Evolutionary conservation across 2,329 filamentous ascomycete species (phyloP), one percentile per base, ranked within the genome.

Genomic region (Iodosphaeria phyllophila): DNA sequence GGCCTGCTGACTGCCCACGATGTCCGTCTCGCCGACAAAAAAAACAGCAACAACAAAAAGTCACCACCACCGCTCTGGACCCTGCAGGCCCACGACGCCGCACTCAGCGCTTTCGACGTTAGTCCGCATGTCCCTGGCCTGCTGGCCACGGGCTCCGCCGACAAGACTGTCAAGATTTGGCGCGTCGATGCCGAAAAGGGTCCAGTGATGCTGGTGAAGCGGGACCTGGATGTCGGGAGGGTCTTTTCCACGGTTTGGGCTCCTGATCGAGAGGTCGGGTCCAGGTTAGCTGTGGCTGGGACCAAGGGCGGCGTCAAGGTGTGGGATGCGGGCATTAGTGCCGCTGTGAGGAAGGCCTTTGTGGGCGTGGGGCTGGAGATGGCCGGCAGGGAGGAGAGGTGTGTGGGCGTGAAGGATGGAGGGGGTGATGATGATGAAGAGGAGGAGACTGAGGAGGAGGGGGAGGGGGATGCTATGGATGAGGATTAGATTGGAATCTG

Each of bases 121-220:
- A 95, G 93, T 58, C 64, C 74, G 4, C 58, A 73, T 24, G 82
- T 98, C 30, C 86, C 89, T 1, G 89, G 89, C 21, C 93, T 80
- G 61, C 67, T 98, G 51, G 89, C 71, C 9, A 95, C 89, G 1
- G 89, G 84, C 3, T 92, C 83, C 3, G 84, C 79, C 9, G 89
- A 98, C 58, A 86, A 82, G 58, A 79, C 76, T 5, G 83, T 95
- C 39, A 98, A 98, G 61, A 61, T 98, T 29, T 98, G 89, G 89
- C 92, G 92, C 51, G 71, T 93, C 29, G 66, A 75, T 38, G 51
- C 74, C 8, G n/a, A n/a, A n/a, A 66, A 67, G 20, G 83, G 82
- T 3, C 89, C 89, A 2, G 78, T 72, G 31, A 78, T 98, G 68
- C 82, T 98, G 2, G 79, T 91, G 5, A 78, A 79, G 14, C 73